Conservation (phyloP, 345 rosid species). For the Diplotaxis tenuifolia region DNA sequence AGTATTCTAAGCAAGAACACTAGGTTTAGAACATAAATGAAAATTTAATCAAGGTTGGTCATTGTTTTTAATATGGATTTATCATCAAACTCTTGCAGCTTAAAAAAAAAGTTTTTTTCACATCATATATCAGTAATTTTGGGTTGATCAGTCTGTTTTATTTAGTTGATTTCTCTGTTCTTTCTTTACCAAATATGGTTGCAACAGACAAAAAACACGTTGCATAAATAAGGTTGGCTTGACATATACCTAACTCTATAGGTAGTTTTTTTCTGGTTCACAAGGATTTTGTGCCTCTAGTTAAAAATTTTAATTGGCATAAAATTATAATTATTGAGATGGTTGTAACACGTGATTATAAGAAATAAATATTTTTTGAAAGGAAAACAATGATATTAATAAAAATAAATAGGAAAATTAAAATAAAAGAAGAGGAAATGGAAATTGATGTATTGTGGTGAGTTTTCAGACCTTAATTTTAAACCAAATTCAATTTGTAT, state of each 20-base stretch:
- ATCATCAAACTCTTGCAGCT: background rate
- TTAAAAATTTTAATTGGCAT: background rate
- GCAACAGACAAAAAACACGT: background rate
- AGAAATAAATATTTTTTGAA: background rate
- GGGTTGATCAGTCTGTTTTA: background rate
- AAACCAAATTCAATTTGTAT: background rate
- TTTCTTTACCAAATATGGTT: background rate
- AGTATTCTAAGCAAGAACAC: too few relatives aligned
- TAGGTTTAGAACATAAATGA: too few relatives aligned
- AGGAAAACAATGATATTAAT: background rate
- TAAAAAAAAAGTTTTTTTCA: background rate
- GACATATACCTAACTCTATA: background rate
- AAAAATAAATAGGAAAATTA: background rate
- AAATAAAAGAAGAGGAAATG: background rate
- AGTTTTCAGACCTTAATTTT: background rate
- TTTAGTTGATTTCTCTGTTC: background rate
- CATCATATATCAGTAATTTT: background rate
- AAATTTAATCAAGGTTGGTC: background rate
- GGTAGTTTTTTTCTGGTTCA: background rate
- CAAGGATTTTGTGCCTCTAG: conserved; percentile 8
- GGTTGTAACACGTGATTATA: background rate
- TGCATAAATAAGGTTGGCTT: background rate
- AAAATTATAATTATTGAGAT: too few relatives aligned
- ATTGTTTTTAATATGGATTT: background rate
- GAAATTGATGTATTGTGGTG: background rate